Evolutionary conservation across 768 basidiomycete species (phyloP).

Genomic region (Mycena epipterygia): DNA sequence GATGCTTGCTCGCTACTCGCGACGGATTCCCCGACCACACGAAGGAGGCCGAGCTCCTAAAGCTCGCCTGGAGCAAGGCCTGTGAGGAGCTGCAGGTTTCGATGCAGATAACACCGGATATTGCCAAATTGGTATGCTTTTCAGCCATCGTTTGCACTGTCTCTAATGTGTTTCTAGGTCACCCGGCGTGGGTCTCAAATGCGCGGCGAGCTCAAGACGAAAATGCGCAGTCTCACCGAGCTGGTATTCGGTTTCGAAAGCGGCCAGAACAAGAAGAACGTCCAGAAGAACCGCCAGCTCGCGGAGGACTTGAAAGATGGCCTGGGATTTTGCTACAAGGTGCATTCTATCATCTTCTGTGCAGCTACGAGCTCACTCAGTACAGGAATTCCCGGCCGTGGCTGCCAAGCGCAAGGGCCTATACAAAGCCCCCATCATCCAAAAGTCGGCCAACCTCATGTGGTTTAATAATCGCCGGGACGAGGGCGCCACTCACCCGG

Average conservation of each 20-base stretch:
- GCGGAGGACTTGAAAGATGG: conserved; percentile 39
- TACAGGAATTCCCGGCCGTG: not conserved
- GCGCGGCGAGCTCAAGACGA: conserved; percentile 40
- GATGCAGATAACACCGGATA: conserved; percentile 26
- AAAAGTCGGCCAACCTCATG: conserved; percentile 38
- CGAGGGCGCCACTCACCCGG: conserved; percentile 40
- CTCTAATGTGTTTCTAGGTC: conserved; percentile 16
- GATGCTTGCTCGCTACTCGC: conserved; percentile 35
- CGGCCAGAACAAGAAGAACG: conserved; percentile 32
- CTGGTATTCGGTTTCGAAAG: conserved; percentile 39
- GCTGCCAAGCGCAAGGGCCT: conserved; percentile 31
- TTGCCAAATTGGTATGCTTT: conserved; percentile 37
- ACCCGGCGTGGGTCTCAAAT: conserved; percentile 36
- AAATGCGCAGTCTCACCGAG: conserved; percentile 33
- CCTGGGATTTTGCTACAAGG: conserved; percentile 37
- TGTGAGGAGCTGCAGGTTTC: conserved; percentile 23
- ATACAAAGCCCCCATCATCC: conserved; percentile 43
- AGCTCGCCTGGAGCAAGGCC: conserved; percentile 30
- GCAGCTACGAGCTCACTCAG: not conserved
- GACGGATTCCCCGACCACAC: conserved; percentile 40
- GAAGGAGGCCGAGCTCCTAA: conserved; percentile 26
- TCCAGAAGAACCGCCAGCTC: conserved; percentile 35
- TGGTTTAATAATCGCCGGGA: conserved; percentile 44
- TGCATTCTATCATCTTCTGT: conserved; percentile 12
- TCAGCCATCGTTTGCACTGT: not conserved